Base-by-base conservation (phyloP, 768 basidiomycete species). In the Phlebiopsis flavidoalba region DNA sequence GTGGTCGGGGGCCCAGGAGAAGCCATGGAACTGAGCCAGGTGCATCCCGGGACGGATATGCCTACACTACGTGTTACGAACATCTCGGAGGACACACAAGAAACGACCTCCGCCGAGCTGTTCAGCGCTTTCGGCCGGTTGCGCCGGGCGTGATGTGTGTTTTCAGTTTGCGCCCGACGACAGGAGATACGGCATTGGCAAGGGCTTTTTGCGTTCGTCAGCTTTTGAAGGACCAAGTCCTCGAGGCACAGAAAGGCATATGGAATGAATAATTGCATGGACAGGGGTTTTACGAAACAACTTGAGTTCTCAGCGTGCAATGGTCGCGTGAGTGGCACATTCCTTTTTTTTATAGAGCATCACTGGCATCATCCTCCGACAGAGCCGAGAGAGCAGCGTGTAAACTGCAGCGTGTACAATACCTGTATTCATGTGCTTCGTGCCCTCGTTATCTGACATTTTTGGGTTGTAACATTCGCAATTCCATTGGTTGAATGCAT, bases 31-130 rank as follows among this genome's bases (percentile, higher is more conserved):
- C 71, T n/a, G n/a, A 81, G 52, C 68, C 79, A 3, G 80, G 82
- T 17, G 78, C 80, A 49, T 79, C 74, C 17, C 84, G 96, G 45
- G 95, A 98, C 72, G 97, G n/a, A 98, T 69, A 82, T 95, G 21
- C 97, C 97, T 2, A 99, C 97, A 0, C 82, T 99, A 17, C 93
- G 97, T 33, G 93, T 99, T 65, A 98, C 97, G 36, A 98, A 98
- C 68, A 89, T 99, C 61, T 93, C 92, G 5, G 91, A 93, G 73
- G 97, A 99, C 67, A 95, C 95, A 2, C 87, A 91, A 66, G 97
- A 99, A 88, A 86, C 69, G 97, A 99, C 74, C 77, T 99, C 24
- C 87, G 95, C n/a, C 58, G 95, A 94, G 21, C 80, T 99, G 40
- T 98, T 99, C 72, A 84, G 86, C 54, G 73, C 77, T 19, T 97